Base-by-base conservation (phyloP, 371 early-diverging fungal species). In the Mucor racemosus region DNA sequence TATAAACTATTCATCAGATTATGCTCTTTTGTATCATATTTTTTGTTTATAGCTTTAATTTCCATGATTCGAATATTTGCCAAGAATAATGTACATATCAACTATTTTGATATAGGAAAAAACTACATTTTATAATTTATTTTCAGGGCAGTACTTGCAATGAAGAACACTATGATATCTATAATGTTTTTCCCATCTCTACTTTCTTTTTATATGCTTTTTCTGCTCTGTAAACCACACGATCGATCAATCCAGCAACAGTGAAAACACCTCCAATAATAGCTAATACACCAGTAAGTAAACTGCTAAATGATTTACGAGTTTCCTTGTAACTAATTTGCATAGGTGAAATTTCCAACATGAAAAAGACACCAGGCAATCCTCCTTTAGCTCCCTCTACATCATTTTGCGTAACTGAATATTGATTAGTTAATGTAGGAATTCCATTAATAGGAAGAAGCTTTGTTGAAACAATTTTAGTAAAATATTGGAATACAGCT, bases 321-420 rank as follows among this genome's bases (percentile, higher is more conserved):
- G 87, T 84, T 79, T 99, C 95, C 7, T 81, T 85, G 71, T 95
- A 94, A 39, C 89, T 91, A 59, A 99, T 93, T 39, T 92, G 80
- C 97, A 99, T 96, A 0, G 99, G 98, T 13, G 98, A 97, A 58
- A 99, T 99, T 38, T 99, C 98, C 82, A 90, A 93, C 74, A 94
- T 90, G 77, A 99, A 94, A 72, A 95, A 97, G 21, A 98, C 89
- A 34, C 98, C 97, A n/a, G 73, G 73, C n/a, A 71, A 34, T 9
- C 73, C 73, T 14, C 48, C 38, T 5, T 14, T 19, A 9, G 65
- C 34, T 2, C 74, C 61, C n/a, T 76, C 76, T 14, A 58, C 69
- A 70, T 91, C 88, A 77, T 94, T 92, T 76, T 95, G 92, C 1
- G 96, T 99, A 5, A 92, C 95, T 17, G 97, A 93, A 72, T 93